These are phyloP conservation scores for Amborella trichopoda DNA, from an alignment of 164 flowering plant species.

Conservation along the genomic window DNA sequence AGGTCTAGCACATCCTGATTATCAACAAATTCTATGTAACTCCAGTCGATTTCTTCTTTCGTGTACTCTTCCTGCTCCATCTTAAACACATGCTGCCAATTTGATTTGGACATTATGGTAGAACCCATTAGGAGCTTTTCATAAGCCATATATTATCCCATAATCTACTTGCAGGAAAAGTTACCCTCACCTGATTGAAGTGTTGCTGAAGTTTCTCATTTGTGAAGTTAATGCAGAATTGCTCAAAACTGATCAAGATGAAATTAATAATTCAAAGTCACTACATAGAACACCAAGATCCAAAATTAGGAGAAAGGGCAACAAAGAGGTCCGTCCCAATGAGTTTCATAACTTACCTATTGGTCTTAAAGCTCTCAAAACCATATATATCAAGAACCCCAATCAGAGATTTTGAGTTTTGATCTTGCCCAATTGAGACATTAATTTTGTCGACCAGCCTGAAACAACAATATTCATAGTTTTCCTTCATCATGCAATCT, in stretches of 20 bases:
- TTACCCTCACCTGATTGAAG: conserved; percentile 76
- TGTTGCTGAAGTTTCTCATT: conserved; percentile 98
- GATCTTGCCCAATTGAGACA: conserved; percentile 88
- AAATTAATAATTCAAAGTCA: background rate
- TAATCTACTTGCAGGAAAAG: too few species aligned
- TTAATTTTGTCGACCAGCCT: conserved; percentile 93
- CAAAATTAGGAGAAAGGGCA: background rate
- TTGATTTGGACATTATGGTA: background rate
- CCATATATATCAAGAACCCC: conserved; percentile 98
- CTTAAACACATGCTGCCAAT: conserved; percentile 80
- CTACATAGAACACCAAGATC: background rate
- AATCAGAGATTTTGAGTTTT: conserved; percentile 54
- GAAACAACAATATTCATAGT: too few species aligned
- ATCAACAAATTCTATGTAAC: conserved; percentile 91
- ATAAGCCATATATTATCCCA: too few species aligned
- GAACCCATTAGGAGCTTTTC: too few species aligned
- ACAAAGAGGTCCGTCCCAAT: too few species aligned
- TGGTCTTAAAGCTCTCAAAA: conserved; percentile 84
- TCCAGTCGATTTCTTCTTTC: conserved; percentile 85
- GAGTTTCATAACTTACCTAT: too few species aligned
- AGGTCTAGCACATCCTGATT: conserved; percentile 90
- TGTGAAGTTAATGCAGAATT: conserved; percentile 89
- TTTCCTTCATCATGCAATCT: too few species aligned
- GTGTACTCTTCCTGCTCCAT: conserved; percentile 91
- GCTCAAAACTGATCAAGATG: conserved; percentile 70